Percentiles rank a stretch among this genome's conserved stretches.
These are phyloP conservation scores for Urochloa ruziziensis DNA, from an alignment of 176 grass and related monocot species.

Conservation along the genomic window DNA sequence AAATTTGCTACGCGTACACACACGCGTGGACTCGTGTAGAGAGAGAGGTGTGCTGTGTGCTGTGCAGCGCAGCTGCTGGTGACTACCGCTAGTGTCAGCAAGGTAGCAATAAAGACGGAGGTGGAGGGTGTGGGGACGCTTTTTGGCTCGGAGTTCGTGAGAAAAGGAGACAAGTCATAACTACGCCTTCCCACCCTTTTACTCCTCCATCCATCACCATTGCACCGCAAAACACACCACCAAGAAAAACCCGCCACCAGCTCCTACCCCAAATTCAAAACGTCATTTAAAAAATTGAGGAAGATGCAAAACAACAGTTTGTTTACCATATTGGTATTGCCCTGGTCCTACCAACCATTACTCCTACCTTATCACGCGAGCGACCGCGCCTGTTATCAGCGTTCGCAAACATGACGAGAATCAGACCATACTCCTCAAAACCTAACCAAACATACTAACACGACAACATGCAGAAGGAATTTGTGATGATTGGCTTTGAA, in stretches of 20 bases:
- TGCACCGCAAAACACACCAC: slow-evolving; percentile 1
- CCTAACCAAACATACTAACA: too few species aligned
- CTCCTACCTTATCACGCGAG: background rate
- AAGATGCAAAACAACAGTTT: background rate
- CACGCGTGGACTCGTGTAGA: background rate
- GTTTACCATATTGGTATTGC: background rate
- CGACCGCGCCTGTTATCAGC: too few species aligned
- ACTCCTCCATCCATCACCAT: slow-evolving; percentile 5
- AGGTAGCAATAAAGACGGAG: slow-evolving; percentile 30
- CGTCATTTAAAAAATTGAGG: background rate
- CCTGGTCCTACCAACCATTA: too few species aligned
- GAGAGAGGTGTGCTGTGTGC: background rate
- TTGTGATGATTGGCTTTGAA: too few species aligned
- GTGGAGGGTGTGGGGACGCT: slow-evolving; percentile 21
- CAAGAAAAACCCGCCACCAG: background rate
- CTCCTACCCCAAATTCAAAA: slow-evolving; percentile 6
- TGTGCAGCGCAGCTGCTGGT: background rate
- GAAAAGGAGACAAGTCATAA: slow-evolving; percentile 28
- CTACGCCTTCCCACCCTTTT: slow-evolving; percentile 34
- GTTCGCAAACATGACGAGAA: too few species aligned
- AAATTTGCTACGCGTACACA: slow-evolving; percentile 42
- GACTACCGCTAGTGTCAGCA: background rate
- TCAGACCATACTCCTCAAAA: too few species aligned
- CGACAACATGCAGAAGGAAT: too few species aligned
- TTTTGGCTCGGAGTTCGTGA: slow-evolving; percentile 40